phyloP scores from a whole-genome alignment of 2,329 filamentous ascomycete species.

The Tolypocladium nubicola region DNA sequence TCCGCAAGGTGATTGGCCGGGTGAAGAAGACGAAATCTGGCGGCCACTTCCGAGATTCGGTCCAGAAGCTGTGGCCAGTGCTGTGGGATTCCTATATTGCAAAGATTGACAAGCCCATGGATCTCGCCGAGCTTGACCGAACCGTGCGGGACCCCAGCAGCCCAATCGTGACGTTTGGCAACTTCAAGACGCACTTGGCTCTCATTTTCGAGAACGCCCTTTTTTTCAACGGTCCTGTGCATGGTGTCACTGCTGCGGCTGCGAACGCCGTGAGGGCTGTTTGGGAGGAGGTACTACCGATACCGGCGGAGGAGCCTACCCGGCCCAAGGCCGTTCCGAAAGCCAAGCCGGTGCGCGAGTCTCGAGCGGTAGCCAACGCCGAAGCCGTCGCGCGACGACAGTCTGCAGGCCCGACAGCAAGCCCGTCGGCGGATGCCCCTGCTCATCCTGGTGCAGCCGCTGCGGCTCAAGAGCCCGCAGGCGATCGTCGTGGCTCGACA shows the following conservation, averaged over 20 bases:
- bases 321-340: conserved; percentile 42
- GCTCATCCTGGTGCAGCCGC: conserved; percentile 8
- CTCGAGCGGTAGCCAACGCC: conserved; percentile 15
- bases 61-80: conserved; percentile 62
- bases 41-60: conserved; percentile 63
- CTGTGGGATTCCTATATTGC: conserved; percentile 66
- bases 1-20: conserved; percentile 56
- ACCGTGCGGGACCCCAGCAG: conserved; percentile 57
- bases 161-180: conserved; percentile 56
- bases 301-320: conserved; percentile 42
- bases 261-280: conserved; percentile 45
- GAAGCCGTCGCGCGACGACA: conserved; percentile 16
- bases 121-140: conserved; percentile 71
- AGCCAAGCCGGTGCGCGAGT: conserved; percentile 24
- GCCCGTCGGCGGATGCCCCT: conserved; percentile 14
- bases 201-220: conserved; percentile 72
- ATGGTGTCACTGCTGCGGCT: conserved; percentile 56
- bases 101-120: conserved; percentile 67
- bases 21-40: conserved; percentile 83
- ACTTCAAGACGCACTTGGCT: conserved; percentile 63
- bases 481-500: conserved; percentile 56
- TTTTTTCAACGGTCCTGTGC: conserved; percentile 71
- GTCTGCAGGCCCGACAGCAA: conserved; percentile 17
- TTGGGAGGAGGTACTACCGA: conserved; percentile 32
- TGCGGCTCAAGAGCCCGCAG: conserved; percentile 9